phyloP scores from a whole-genome alignment of 305 asterid genomes.

The Rubia peregrina region DNA sequence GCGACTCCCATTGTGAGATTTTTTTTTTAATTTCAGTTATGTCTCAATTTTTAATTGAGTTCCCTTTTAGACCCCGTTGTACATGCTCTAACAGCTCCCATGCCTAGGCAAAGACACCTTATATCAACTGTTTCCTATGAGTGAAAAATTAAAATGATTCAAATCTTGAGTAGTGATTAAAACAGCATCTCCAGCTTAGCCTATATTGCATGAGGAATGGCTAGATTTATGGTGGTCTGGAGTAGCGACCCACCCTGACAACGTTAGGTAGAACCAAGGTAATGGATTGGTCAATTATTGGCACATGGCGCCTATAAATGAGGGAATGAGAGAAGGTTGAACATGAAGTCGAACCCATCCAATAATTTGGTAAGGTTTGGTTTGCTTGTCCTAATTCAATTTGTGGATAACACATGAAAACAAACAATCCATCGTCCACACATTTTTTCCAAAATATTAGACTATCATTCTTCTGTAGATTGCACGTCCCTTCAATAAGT shows the following conservation, averaged over 20 bases:
- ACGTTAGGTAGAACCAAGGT: slow-evolving; percentile 23
- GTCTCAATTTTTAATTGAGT: too few relatives aligned
- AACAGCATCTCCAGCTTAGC: not conserved
- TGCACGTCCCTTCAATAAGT: not conserved
- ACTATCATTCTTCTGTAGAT: not conserved
- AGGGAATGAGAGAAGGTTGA: not conserved
- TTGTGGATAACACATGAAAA: slow-evolving; percentile 2
- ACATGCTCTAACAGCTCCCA: too few relatives aligned
- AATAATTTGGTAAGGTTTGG: slow-evolving; percentile 9
- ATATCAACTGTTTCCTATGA: too few relatives aligned
- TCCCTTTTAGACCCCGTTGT: too few relatives aligned
- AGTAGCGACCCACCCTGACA: slow-evolving; percentile 10
- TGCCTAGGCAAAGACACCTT: too few relatives aligned
- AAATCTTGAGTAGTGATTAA: not conserved
- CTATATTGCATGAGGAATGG: not conserved
- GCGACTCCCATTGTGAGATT: too few relatives aligned
- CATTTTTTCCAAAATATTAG: not conserved
- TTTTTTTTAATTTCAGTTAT: too few relatives aligned
- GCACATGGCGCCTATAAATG: slow-evolving; percentile 26
- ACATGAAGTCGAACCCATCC: not conserved
- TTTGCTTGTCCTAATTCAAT: not conserved
- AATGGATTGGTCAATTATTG: slow-evolving; percentile 30
- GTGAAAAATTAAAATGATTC: not conserved
- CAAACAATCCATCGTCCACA: slow-evolving; percentile 8
- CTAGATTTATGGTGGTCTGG: not conserved